These are phyloP conservation scores for Wickerhamomyces ciferrii DNA, from an alignment of 805 yeast genomes.

Conservation along the genomic window DNA sequence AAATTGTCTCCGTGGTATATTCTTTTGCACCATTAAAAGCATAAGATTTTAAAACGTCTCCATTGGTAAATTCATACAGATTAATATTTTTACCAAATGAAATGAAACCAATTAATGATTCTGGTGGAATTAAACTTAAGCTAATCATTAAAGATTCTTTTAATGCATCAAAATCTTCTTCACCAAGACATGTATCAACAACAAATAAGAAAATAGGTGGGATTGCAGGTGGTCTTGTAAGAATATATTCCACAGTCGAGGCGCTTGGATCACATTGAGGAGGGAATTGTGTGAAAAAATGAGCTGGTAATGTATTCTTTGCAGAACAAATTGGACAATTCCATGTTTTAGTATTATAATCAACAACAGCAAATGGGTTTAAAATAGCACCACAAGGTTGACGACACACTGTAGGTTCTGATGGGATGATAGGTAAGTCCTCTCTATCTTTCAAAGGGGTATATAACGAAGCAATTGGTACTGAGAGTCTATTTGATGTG, in stretches of 20 bases:
- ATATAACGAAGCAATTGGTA: conserved; percentile 53
- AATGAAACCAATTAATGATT: conserved; percentile 51
- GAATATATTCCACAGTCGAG: conserved; percentile 47
- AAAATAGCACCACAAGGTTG: conserved; percentile 45
- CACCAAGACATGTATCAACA: conserved; percentile 51
- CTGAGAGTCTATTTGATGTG: conserved; percentile 44
- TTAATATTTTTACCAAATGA: conserved; percentile 57
- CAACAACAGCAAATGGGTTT: conserved; percentile 40
- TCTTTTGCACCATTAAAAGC: conserved; percentile 54
- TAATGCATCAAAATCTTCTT: conserved; percentile 45
- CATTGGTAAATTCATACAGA: conserved; percentile 44
- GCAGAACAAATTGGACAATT: conserved; percentile 51
- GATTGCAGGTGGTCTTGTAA: conserved; percentile 27
- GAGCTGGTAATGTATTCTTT: conserved; percentile 34
- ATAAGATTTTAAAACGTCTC: conserved; percentile 27
- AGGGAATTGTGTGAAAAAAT: conserved; percentile 20
- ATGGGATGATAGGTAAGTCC: conserved; percentile 30
- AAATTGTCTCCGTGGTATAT: conserved; percentile 43
- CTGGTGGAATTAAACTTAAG: conserved; percentile 44
- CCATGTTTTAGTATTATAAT: conserved; percentile 35
- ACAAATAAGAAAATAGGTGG: conserved; percentile 44
- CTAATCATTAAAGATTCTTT: conserved; percentile 43
- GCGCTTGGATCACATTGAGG: conserved; percentile 33
- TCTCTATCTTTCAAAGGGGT: conserved; percentile 51
- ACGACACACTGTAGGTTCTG: conserved; percentile 43